A percentile compares a stretch with the other conserved stretches of the same genome.
These are phyloP conservation scores for Fulvia fulva DNA, from an alignment of 2,329 filamentous ascomycete species.

Conservation along the genomic window DNA sequence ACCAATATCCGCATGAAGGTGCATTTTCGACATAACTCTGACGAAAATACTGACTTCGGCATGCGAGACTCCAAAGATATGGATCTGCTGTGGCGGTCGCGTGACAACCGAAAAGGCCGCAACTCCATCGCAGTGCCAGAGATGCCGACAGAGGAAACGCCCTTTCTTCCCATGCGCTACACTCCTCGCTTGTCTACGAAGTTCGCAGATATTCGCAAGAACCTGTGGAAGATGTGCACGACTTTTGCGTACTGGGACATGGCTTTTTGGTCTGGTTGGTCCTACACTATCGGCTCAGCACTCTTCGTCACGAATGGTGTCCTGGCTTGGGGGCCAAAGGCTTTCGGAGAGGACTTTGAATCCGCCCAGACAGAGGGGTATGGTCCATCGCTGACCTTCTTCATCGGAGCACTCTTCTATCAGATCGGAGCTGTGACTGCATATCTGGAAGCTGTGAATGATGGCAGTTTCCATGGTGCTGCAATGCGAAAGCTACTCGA, in stretches of 20 bases:
- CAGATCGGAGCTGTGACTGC: conserved; percentile 23
- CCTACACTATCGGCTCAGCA: conserved; percentile 23
- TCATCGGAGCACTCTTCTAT: conserved; percentile 25
- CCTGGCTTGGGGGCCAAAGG: conserved; percentile 16
- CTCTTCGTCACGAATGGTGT: conserved; percentile 23
- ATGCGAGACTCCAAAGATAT: conserved; percentile 1
- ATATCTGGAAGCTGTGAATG: conserved; percentile 28
- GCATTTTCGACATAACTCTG: not conserved
- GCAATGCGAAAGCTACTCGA: conserved; percentile 24
- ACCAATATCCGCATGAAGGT: conserved; percentile 8
- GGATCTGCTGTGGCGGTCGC: conserved; percentile 15
- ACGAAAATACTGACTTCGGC: not conserved
- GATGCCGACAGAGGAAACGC: not conserved
- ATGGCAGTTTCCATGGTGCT: conserved; percentile 24
- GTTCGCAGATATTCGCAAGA: conserved; percentile 2
- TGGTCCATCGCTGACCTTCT: conserved; percentile 19
- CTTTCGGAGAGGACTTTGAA: conserved; percentile 9
- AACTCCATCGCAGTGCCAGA: conserved; percentile 14
- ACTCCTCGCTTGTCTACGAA: conserved; percentile 3
- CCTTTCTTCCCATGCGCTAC: conserved; percentile 14
- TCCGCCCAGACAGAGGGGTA: conserved; percentile 6
- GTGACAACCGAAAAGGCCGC: conserved; percentile 20
- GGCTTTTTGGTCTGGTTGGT: conserved; percentile 24
- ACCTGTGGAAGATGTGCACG: conserved; percentile 20
- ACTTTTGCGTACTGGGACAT: conserved; percentile 28